Evolutionary conservation across 2,329 filamentous ascomycete genomes (phyloP).

Genomic region (Alternaria gaisen): DNA sequence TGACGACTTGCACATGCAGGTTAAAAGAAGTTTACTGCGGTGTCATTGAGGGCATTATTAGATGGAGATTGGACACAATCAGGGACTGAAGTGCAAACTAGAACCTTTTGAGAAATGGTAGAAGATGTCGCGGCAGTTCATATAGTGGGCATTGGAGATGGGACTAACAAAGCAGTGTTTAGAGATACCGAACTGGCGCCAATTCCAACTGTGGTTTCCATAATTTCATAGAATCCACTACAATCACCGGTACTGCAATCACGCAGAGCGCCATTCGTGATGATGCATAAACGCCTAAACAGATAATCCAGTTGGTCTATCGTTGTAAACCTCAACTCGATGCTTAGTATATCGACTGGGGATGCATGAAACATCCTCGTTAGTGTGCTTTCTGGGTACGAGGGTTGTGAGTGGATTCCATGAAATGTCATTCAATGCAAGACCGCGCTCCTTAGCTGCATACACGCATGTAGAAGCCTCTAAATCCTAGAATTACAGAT

Average conservation of each 20-base stretch:
- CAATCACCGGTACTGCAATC: too few relatives aligned
- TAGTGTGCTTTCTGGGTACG: background rate
- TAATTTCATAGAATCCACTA: too few relatives aligned
- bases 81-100: slow-evolving; percentile 26
- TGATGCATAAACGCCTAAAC: too few relatives aligned
- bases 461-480: slow-evolving; percentile 26
- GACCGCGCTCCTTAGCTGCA: slow-evolving; percentile 17
- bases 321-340: background rate
- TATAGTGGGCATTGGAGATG: background rate
- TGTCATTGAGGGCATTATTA: slow-evolving; percentile 22
- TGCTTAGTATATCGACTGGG: background rate
- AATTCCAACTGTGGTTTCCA: too few relatives aligned
- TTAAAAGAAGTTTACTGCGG: slow-evolving; percentile 20
- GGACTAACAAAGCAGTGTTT: background rate
- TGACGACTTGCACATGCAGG: slow-evolving; percentile 14
- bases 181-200: background rate
- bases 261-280: too few relatives aligned
- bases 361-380: background rate
- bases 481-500: slow-evolving; percentile 40
- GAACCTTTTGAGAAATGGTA: background rate
- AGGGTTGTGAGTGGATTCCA: slow-evolving; percentile 2
- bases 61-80: slow-evolving; percentile 35
- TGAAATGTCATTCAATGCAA: slow-evolving; percentile 14
- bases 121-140: background rate
- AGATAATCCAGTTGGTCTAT: background rate